Percentiles rank a stretch among this genome's conserved stretches.
Evolutionary conservation across 768 basidiomycete genomes (phyloP).

Genomic region (Fomitopsis serialis): DNA sequence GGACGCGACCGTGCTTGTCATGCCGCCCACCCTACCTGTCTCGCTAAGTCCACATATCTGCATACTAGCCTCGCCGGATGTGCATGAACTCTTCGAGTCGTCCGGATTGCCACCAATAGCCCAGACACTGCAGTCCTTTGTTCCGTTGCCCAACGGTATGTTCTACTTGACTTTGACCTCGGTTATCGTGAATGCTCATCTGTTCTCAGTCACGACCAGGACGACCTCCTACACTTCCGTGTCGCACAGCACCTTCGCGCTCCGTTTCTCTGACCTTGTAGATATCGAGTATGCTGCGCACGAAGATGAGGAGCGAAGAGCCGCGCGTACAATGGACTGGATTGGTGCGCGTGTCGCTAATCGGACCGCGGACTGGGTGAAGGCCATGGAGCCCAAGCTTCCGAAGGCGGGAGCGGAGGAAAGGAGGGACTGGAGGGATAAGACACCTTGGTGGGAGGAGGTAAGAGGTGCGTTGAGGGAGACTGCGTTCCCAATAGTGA

Average conservation of each 20-base stretch:
- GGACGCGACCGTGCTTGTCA: too few relatives aligned
- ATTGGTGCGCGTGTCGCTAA: constrained; percentile 65
- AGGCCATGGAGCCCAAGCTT: constrained; percentile 44
- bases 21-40: constrained; percentile 49
- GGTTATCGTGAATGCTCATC: background rate
- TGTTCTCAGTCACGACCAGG: constrained; percentile 61
- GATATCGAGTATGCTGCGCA: constrained; percentile 71
- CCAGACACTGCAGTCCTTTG: constrained; percentile 78
- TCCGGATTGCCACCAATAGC: constrained; percentile 65
- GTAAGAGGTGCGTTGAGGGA: constrained; percentile 70
- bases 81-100: constrained; percentile 50
- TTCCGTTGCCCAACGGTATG: constrained; percentile 75
- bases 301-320: constrained; percentile 77
- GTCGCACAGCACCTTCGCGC: constrained; percentile 63
- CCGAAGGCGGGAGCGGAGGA: constrained; percentile 30
- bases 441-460: constrained; percentile 88
- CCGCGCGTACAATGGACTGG: constrained; percentile 82
- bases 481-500: constrained; percentile 64
- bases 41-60: constrained; percentile 83
- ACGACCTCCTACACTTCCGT: constrained; percentile 69
- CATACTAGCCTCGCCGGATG: constrained; percentile 65
- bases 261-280: constrained; percentile 72
- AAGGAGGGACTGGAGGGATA: constrained; percentile 22
- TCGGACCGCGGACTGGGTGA: constrained; percentile 65
- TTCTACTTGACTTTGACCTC: constrained; percentile 4